Evolutionary conservation across 495 filamentous ascomycete genomes (phyloP).

Genomic region (Penicillium parvum): DNA sequence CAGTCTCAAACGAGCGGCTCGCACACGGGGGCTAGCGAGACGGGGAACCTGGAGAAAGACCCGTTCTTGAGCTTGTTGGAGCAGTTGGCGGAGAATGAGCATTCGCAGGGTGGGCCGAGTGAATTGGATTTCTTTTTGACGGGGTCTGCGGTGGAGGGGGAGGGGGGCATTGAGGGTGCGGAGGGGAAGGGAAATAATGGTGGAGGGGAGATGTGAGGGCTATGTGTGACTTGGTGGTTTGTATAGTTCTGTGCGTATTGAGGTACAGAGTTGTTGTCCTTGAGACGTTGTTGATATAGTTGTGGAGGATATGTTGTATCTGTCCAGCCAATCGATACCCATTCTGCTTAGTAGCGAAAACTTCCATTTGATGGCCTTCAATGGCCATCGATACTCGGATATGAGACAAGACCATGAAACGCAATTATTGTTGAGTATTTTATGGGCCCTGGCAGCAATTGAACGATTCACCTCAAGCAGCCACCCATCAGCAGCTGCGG

Average conservation of each 20-base stretch:
- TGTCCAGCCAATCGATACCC: no score
- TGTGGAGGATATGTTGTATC: no score
- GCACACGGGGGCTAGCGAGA: constrained; percentile 27
- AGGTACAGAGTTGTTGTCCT: no score
- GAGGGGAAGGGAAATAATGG: neutral
- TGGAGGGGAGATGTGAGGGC: neutral
- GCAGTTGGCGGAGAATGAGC: constrained; percentile 74
- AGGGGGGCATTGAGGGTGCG: constrained; percentile 1
- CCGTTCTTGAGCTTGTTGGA: constrained; percentile 75
- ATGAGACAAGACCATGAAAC: no score
- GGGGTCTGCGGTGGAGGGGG: constrained; percentile 19
- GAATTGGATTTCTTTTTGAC: constrained; percentile 69
- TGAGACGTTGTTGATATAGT: no score
- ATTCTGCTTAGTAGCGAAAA: no score
- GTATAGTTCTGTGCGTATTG: neutral
- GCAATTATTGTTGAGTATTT: no score
- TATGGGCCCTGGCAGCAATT: no score
- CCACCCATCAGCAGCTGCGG: no score
- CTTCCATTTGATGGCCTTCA: no score
- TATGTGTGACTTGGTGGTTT: neutral
- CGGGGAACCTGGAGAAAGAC: constrained; percentile 57
- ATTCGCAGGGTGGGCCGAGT: constrained; percentile 54
- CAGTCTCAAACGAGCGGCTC: constrained; percentile 36
- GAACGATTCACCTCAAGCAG: no score
- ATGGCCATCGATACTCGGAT: no score